Evolutionary conservation across 2,329 filamentous ascomycete genomes (phyloP).

Genomic region (Pseudopyricularia javanii): DNA sequence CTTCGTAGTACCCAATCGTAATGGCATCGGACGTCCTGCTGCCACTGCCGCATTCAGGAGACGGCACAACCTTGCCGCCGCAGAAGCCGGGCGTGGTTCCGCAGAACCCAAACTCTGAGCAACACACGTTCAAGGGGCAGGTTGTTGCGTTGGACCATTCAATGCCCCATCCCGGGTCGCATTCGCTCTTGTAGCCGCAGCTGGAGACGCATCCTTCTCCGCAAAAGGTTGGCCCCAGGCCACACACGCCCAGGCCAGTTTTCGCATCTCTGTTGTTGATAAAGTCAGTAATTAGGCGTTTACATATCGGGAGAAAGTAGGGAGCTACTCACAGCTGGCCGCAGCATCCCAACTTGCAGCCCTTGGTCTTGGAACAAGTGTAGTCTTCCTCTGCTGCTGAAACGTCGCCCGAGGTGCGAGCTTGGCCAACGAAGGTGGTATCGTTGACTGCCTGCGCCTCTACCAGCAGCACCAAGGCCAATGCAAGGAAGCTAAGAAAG

Average conservation of each 20-base stretch:
- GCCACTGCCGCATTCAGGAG: conserved; percentile 2
- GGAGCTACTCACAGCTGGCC: not conserved
- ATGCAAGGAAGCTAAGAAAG: not conserved
- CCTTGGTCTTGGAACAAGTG: not conserved
- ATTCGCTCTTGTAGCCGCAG: conserved; percentile 15
- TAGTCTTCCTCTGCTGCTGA: not conserved
- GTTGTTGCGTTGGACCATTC: conserved; percentile 9
- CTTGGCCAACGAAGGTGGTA: not conserved
- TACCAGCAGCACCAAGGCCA: not conserved
- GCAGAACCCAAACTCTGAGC: conserved; percentile 16
- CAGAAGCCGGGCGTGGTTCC: conserved; percentile 17
- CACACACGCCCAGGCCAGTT: conserved; percentile 6
- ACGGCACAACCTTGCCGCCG: conserved; percentile 5
- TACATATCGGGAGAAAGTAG: not conserved
- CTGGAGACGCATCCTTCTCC: conserved; percentile 10
- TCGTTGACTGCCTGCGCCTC: not conserved
- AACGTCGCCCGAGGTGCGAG: not conserved
- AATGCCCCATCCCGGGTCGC: conserved; percentile 15
- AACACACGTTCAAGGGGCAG: conserved; percentile 25
- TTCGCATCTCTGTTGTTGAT: not conserved
- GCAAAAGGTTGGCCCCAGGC: conserved; percentile 13
- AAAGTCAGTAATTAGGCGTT: not conserved
- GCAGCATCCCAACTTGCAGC: not conserved
- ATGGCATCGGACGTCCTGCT: conserved; percentile 2
- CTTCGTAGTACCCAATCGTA: conserved; percentile 18